Evolutionary conservation across 345 rosid species (phyloP).

Genomic region (Triadica sebifera): DNA sequence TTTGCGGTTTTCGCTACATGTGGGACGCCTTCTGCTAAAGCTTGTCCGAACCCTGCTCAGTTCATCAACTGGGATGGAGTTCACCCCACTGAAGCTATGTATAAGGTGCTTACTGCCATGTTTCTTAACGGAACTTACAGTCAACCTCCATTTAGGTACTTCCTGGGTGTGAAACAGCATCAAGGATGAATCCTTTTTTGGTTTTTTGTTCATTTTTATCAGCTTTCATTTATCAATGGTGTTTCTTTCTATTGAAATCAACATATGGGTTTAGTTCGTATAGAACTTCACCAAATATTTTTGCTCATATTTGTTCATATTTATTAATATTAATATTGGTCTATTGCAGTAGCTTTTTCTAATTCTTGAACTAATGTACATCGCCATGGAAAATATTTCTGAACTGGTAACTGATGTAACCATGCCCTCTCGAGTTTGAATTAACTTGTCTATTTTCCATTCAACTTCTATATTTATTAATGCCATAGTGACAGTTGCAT

Average conservation of each 20-base stretch:
- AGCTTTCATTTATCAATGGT: background rate
- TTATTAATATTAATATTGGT: too few species aligned
- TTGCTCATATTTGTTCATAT: too few species aligned
- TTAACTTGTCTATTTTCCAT: too few species aligned
- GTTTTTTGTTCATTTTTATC: background rate
- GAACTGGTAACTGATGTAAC: too few species aligned
- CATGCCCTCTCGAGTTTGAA: too few species aligned
- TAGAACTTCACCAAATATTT: too few species aligned
- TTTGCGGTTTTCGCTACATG: slow-evolving; percentile 53
- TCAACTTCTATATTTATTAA: too few species aligned
- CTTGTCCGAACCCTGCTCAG: slow-evolving; percentile 50
- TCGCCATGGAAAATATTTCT: too few species aligned
- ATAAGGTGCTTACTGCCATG: slow-evolving; percentile 60
- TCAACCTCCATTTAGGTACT: slow-evolving; percentile 56
- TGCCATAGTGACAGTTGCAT: too few species aligned
- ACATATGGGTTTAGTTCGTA: background rate
- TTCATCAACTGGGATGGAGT: slow-evolving; percentile 97
- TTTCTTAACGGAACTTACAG: slow-evolving; percentile 55
- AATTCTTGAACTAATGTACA: too few species aligned
- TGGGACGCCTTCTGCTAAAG: slow-evolving; percentile 45
- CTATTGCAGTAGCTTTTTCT: too few species aligned
- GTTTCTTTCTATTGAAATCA: background rate
- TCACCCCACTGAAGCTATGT: slow-evolving; percentile 89
- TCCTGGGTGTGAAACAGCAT: slow-evolving; percentile 43
- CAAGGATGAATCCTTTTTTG: slow-evolving; percentile 11